Conservation (phyloP, 2,329 filamentous ascomycete genomes). For the Fusarium penzigii region DNA sequence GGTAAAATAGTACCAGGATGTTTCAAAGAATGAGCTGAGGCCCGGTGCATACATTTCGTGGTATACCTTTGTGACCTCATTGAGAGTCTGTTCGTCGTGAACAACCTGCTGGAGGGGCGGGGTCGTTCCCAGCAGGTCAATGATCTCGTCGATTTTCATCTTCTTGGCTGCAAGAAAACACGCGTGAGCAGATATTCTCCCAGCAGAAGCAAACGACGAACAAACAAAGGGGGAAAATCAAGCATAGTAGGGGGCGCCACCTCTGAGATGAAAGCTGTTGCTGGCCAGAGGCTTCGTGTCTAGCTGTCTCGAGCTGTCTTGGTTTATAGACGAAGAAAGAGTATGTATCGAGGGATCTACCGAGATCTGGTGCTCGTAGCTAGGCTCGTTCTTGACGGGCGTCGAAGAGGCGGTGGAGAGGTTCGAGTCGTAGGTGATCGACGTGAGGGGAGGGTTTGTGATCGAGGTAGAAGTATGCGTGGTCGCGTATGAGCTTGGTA, state of each 20-base stretch:
- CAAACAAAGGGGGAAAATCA: conserved; percentile 29
- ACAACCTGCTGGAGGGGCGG: conserved; percentile 57
- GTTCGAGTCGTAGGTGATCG: conserved; percentile 37
- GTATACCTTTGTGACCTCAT: conserved; percentile 72
- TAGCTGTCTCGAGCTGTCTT: conserved; percentile 26
- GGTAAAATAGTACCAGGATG: conserved; percentile 71
- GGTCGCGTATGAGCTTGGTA: conserved; percentile 45
- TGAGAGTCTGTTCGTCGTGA: conserved; percentile 52
- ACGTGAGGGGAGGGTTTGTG: conserved; percentile 32
- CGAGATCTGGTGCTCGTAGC: conserved; percentile 59
- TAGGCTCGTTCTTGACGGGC: conserved; percentile 39
- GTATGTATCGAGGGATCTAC: conserved; percentile 68
- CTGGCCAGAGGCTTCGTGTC: conserved; percentile 33
- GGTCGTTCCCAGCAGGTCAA: conserved; percentile 60
- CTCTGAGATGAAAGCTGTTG: conserved; percentile 47
- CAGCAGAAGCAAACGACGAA: conserved; percentile 31
- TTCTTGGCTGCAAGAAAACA: conserved; percentile 41
- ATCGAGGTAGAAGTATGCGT: conserved; percentile 34
- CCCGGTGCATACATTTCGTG: conserved; percentile 74
- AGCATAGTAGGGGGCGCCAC: conserved; percentile 46
- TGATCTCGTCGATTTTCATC: conserved; percentile 74
- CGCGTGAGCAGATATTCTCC: conserved; percentile 34
- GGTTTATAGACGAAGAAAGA: conserved; percentile 23
- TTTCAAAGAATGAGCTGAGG: conserved; percentile 77
- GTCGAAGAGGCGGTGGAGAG: conserved; percentile 33